These are phyloP conservation scores for Yamadazyma aaseri DNA, from an alignment of 1,139 yeast species.

Conservation along the genomic window DNA sequence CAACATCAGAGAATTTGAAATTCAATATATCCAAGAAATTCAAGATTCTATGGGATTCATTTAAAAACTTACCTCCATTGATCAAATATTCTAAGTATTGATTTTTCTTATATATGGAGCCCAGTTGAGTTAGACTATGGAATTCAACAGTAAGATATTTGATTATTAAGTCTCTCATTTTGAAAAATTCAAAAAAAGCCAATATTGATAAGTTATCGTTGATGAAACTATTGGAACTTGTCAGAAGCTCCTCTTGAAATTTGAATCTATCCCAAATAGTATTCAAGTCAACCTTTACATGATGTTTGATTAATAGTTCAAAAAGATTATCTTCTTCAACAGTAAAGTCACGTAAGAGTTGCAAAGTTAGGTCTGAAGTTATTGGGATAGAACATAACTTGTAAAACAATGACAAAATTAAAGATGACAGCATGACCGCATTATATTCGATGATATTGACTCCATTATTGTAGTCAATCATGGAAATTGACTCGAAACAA, in stretches of 20 bases:
- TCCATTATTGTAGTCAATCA: conserved; percentile 37
- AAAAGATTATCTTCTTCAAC: conserved; percentile 40
- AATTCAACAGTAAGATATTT: conserved; percentile 74
- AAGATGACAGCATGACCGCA: conserved; percentile 56
- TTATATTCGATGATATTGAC: conserved; percentile 45
- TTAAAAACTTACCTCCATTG: conserved; percentile 42
- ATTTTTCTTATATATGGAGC: conserved; percentile 55
- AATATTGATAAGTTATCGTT: conserved; percentile 38
- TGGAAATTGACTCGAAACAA: conserved; percentile 43
- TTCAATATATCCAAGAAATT: conserved; percentile 70
- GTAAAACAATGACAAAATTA: conserved; percentile 59
- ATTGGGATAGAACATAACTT: conserved; percentile 56
- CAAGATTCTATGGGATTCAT: conserved; percentile 62
- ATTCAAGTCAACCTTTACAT: conserved; percentile 50
- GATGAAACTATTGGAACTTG: conserved; percentile 30
- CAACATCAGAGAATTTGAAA: conserved; percentile 45
- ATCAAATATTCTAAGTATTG: conserved; percentile 55
- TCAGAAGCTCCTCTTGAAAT: conserved; percentile 42
- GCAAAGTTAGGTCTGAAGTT: conserved; percentile 53
- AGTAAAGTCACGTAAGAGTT: conserved; percentile 44
- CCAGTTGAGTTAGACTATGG: conserved; percentile 52
- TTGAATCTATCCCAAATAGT: conserved; percentile 52
- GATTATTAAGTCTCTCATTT: conserved; percentile 58
- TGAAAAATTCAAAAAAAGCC: conserved; percentile 61
- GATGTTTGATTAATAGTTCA: conserved; percentile 49